Conservation (phyloP, 768 basidiomycete genomes). For the Mycena metata region DNA sequence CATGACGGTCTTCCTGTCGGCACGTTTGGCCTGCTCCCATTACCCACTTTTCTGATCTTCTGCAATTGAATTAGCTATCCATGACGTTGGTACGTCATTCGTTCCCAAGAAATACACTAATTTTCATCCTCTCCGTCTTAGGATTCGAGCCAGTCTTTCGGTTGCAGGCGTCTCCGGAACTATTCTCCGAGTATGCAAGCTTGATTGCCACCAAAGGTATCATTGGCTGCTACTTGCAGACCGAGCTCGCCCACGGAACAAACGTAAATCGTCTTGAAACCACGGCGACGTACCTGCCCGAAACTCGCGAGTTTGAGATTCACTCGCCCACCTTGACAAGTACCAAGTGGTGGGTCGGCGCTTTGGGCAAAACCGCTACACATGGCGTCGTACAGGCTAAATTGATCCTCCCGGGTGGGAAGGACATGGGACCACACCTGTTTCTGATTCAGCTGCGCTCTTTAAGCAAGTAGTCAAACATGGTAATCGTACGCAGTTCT, state of each 20-base stretch:
- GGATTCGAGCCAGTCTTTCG: constrained; percentile 79
- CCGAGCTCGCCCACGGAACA: constrained; percentile 84
- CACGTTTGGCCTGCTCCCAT: neutral
- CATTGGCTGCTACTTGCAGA: constrained; percentile 81
- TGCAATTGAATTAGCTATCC: constrained; percentile 34
- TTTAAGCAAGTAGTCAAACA: constrained; percentile 57
- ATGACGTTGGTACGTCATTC: constrained; percentile 52
- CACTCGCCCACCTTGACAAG: constrained; percentile 82
- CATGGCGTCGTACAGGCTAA: constrained; percentile 85
- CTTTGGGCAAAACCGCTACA: constrained; percentile 77
- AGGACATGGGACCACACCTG: constrained; percentile 78
- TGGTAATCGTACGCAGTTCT: neutral
- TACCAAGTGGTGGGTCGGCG: constrained; percentile 89
- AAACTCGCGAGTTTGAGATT: constrained; percentile 78
- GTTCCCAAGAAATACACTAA: constrained; percentile 27
- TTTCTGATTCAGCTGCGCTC: constrained; percentile 81
- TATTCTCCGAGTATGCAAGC: constrained; percentile 65
- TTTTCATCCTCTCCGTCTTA: constrained; percentile 33
- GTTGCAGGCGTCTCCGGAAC: constrained; percentile 68
- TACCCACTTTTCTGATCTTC: neutral
- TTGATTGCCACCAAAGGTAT: constrained; percentile 69
- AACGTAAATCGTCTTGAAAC: constrained; percentile 80
- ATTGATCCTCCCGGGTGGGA: constrained; percentile 71
- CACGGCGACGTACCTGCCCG: constrained; percentile 80
- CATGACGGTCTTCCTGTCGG: constrained; percentile 52